A percentile compares a stretch with the other conserved stretches of the same genome.
These are phyloP conservation scores for Breynia disticha DNA, from an alignment of 441 rosid genomes.

Conservation along the genomic window DNA sequence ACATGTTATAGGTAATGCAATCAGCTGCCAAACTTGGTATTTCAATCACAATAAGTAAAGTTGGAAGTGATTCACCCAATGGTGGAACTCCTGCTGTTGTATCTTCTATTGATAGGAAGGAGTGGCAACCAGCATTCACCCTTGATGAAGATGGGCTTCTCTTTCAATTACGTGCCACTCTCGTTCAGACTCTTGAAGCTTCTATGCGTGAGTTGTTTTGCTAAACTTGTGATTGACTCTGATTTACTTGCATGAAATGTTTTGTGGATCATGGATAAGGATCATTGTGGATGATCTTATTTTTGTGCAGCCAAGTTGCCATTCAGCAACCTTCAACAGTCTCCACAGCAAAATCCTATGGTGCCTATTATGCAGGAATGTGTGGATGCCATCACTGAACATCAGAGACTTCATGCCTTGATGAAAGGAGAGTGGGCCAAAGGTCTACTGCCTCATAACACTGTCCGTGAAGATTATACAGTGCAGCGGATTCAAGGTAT, in stretches of 20 bases:
- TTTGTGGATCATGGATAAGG: slow-evolving; percentile 6
- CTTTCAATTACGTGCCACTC: slow-evolving; percentile 64
- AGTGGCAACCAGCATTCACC: slow-evolving; percentile 72
- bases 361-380: slow-evolving; percentile 73
- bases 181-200: slow-evolving; percentile 67
- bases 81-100: slow-evolving; percentile 39
- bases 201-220: slow-evolving; percentile 40
- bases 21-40: slow-evolving; percentile 72
- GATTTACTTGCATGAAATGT: background rate
- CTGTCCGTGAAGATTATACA: slow-evolving; percentile 57
- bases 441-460: slow-evolving; percentile 74
- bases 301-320: slow-evolving; percentile 51
- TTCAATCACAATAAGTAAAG: slow-evolving; percentile 56
- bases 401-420: slow-evolving; percentile 76
- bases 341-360: slow-evolving; percentile 56
- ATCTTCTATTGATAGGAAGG: slow-evolving; percentile 51
- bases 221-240: background rate
- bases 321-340: slow-evolving; percentile 42
- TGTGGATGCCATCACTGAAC: slow-evolving; percentile 80
- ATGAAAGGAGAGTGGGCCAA: slow-evolving; percentile 96
- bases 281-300: slow-evolving; percentile 4
- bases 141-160: slow-evolving; percentile 85
- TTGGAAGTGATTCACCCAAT: slow-evolving; percentile 53
- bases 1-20: slow-evolving; percentile 59
- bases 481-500: slow-evolving; percentile 75